A percentile compares a stretch with the other conserved stretches of the same genome.
Conservation (phyloP, 1,284 basidiomycete genomes). For the Rhizopogon hawkerae region DNA sequence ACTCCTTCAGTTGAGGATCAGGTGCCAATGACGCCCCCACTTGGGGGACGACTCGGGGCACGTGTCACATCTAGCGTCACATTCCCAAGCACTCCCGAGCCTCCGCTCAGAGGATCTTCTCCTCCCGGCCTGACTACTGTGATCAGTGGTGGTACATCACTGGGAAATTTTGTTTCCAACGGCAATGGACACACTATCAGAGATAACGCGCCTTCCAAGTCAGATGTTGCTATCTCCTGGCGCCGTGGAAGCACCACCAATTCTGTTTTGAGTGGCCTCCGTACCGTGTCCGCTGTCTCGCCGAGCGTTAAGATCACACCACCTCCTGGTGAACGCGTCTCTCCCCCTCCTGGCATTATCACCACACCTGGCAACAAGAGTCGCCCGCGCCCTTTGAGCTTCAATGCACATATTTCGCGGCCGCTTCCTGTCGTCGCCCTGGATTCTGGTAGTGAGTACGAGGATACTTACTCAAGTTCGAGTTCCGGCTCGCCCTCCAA, state of each 20-base stretch:
- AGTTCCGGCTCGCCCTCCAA: constrained; percentile 49
- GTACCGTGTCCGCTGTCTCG: constrained; percentile 41
- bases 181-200: constrained; percentile 18
- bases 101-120: constrained; percentile 30
- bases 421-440: constrained; percentile 50
- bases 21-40: constrained; percentile 69
- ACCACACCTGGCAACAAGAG: constrained; percentile 34
- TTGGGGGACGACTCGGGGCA: constrained; percentile 66
- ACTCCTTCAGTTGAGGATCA: constrained; percentile 37
- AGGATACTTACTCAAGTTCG: constrained; percentile 46
- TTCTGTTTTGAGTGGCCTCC: constrained; percentile 60
- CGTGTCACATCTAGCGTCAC: constrained; percentile 42
- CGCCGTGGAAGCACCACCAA: constrained; percentile 62
- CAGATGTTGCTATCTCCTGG: constrained; percentile 69
- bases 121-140: constrained; percentile 59
- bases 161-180: constrained; percentile 45
- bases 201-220: constrained; percentile 50
- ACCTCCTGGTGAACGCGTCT: constrained; percentile 50
- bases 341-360: constrained; percentile 37
- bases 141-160: constrained; percentile 61
- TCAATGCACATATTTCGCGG: constrained; percentile 41
- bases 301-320: constrained; percentile 63
- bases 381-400: constrained; percentile 64
- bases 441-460: constrained; percentile 49
- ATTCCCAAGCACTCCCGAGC: constrained; percentile 31